phyloP scores from a whole-genome alignment of 495 filamentous ascomycete genomes.

The Oidiodendron maius region DNA sequence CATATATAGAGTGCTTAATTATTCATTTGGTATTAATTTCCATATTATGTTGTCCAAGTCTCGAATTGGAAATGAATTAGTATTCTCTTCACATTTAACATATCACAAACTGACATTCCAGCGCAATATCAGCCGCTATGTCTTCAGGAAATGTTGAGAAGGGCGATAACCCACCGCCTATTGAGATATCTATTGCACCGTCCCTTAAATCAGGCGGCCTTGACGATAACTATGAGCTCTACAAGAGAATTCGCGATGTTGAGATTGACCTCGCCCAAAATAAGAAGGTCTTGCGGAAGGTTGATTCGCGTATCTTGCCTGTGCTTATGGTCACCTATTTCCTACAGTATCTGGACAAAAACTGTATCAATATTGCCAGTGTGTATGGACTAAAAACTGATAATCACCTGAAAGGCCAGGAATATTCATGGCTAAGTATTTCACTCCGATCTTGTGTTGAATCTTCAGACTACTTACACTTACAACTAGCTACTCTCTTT shows the following conservation, averaged over 20 bases:
- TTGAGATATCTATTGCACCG: no score
- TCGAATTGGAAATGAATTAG: no score
- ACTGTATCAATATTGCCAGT: slow-evolving; percentile 51
- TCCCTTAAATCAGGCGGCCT: slow-evolving; percentile 26
- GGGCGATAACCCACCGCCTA: no score
- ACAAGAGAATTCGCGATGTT: slow-evolving; percentile 30
- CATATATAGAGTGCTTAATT: no score
- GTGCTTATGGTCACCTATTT: slow-evolving; percentile 52
- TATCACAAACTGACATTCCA: no score
- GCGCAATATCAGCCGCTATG: no score
- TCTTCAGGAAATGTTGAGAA: no score
- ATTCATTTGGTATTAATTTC: no score
- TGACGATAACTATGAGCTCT: slow-evolving; percentile 41
- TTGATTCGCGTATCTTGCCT: slow-evolving; percentile 49
- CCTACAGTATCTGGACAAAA: slow-evolving; percentile 55
- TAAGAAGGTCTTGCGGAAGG: slow-evolving; percentile 44
- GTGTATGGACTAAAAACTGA: slow-evolving; percentile 50
- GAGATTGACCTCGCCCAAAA: slow-evolving; percentile 28
- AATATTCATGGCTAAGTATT: slow-evolving; percentile 47
- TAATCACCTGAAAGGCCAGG: slow-evolving; percentile 44
- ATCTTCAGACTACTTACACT: no score
- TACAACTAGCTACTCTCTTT: slow-evolving; percentile 15
- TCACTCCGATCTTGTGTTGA: no score
- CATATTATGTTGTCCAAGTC: no score
- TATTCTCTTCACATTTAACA: no score